Percentiles rank a stretch among this genome's conserved stretches.
These are phyloP conservation scores for Diplotaxis tenuifolia DNA, from an alignment of 345 rosid genomes.

Conservation along the genomic window DNA sequence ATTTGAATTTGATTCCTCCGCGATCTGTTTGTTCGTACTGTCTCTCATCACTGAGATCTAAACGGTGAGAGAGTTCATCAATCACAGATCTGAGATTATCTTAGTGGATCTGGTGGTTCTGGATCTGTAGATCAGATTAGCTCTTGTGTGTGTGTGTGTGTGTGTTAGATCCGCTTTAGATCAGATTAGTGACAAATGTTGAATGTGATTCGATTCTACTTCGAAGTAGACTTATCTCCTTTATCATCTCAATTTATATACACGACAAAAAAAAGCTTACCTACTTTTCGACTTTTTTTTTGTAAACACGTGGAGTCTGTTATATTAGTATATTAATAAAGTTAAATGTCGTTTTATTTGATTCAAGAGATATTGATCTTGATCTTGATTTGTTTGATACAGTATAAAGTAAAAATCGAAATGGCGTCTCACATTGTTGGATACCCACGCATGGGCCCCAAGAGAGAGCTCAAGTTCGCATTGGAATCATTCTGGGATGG, in stretches of 20 bases:
- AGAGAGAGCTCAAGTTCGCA: conserved; percentile 98
- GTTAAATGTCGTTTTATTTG: neutral
- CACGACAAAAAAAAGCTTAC: conserved; percentile 12
- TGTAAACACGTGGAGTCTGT: conserved; percentile 15
- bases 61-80: conserved; percentile 7
- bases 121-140: neutral
- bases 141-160: neutral
- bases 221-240: neutral
- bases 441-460: conserved; percentile 99
- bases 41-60: conserved; percentile 23
- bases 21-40: neutral
- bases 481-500: conserved; percentile 99
- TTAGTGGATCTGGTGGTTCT: conserved; percentile 36
- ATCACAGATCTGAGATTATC: conserved; percentile 26
- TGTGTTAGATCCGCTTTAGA: conserved; percentile 29
- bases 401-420: conserved; percentile 32
- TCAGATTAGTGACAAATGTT: no score
- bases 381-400: neutral
- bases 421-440: conserved; percentile 99
- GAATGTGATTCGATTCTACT: conserved; percentile 15
- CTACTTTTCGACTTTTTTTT: neutral
- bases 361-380: conserved; percentile 7
- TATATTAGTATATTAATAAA: neutral
- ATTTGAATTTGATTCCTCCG: neutral
- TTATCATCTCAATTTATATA: conserved; percentile 24